phyloP scores from a whole-genome alignment of 78 protist species.

The Dictyostelium capitatum region DNA sequence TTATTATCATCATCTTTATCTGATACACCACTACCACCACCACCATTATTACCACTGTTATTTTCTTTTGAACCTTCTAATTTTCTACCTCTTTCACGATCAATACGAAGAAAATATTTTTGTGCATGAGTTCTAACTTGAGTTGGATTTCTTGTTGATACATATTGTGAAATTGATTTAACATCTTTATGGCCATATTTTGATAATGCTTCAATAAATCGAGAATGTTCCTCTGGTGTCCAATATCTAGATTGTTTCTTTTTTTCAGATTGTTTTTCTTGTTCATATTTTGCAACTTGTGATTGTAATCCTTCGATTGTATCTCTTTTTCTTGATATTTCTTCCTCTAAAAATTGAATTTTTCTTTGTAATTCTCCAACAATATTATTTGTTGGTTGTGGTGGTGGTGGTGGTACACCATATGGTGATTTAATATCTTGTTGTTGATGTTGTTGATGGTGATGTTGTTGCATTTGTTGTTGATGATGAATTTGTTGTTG shows the following conservation, averaged over 20 bases:
- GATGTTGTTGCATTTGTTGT: neutral
- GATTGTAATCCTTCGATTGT: conserved; percentile 64
- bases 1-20: conserved; percentile 27
- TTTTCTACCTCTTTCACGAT: conserved; percentile 57
- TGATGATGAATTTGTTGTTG: neutral
- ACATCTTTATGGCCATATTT: conserved; percentile 77
- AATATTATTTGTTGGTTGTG: neutral
- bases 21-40: neutral
- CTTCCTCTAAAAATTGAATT: conserved; percentile 66
- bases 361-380: conserved; percentile 34
- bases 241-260: conserved; percentile 75
- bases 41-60: neutral
- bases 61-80: conserved; percentile 21
- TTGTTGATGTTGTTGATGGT: neutral
- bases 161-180: conserved; percentile 59
- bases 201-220: conserved; percentile 67
- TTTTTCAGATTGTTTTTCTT: conserved; percentile 75
- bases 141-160: conserved; percentile 69
- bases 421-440: neutral
- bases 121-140: conserved; percentile 83
- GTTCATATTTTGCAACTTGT: conserved; percentile 65
- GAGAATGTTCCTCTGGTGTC: conserved; percentile 74
- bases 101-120: conserved; percentile 70
- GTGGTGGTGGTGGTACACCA: too few species aligned
- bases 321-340: conserved; percentile 55